Base-by-base conservation (phyloP, 192 early-diverging fungal genomes). In the Polychytrium aggregatum region DNA sequence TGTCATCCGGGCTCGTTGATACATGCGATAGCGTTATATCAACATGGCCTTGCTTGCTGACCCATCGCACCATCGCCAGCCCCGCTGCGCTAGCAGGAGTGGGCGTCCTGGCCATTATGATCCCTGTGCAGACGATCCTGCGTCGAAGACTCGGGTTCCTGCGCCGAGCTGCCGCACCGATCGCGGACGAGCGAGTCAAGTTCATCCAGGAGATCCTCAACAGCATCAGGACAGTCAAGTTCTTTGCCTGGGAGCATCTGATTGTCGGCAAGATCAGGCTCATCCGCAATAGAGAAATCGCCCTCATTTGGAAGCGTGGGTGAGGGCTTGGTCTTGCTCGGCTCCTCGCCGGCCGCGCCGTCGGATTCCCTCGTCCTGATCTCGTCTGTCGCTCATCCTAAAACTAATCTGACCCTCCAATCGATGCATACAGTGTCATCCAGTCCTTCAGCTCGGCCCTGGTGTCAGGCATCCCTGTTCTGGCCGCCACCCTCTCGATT, bases 141-240 rank as follows among this genome's bases (percentile, higher is more conserved):
- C 38, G 52, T 39, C 21, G 34, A 13, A 44, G 40, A 9, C 22
- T 71, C 14, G 1, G 60, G 54, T 24, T 20, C 16, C 29, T 16
- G 47, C 13, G 16, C 11, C 1, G 42, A 13, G 26, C 55, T 76
- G n/a, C n/a, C 33, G 67, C 72, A 1, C 70, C 73, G 0, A 66
- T 86, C 24, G 85, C 86, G 6, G 86, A 88, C 57, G 59, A 58
- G 25, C 81, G 86, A 44, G 80, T 88, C 48, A 84, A 85, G 36
- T 41, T 76, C 0, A 84, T 70, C 0, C 42, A 33, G 25, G 90
- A 92, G 63, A 60, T 84, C 5, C 56, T 92, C 41, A 76, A 75
- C 35, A 87, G 87, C 36, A 88, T 90, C 50, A 81, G 79, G 45
- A 82, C 92, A 20, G 83, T 95, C 66, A 95, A 92, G 56, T 62